Evolutionary conservation across 352 stramenopile species (phyloP), one percentile per base, ranked within the genome.

Genomic region (Pythium sp.): DNA sequence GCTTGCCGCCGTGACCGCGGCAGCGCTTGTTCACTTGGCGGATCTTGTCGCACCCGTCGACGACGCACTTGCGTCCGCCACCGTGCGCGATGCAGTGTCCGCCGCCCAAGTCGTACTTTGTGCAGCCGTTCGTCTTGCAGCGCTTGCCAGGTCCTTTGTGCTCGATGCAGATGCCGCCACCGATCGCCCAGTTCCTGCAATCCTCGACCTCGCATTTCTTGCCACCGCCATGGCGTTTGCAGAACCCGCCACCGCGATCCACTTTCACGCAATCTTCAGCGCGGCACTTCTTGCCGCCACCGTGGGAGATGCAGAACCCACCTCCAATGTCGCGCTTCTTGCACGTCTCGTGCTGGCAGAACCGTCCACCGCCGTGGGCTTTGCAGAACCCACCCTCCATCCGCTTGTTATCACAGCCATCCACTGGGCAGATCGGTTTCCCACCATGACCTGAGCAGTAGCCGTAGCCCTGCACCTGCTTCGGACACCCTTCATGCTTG

Each of bases 361-460:
- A 94, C 12, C 88, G 76, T 0, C 86, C 90, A 3, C 89, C 90
- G 9, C 90, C 90, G 38, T 97, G 90, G 7, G 82, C 78, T 62
- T 96, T 96, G 69, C 90, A 97, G 56, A 87, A 91, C 67, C 82
- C 86, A 68, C 86, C 86, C 80, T 94, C 86, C 86, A 94, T 93
- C 54, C 84, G 79, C 58, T 94, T 94, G 70, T 93, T 93, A 36
- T 89, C 81, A 26, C 88, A 96, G 8, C 85, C 84, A 12, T 88
- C 81, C 14, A 93, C 62, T 0, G 84, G 81, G 59, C 88, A 96
- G 47, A 94, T 65, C 22, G 85, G 86, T 32, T 93, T 93, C 30
- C 88, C 88, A 14, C 88, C 88, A 47, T 96, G 88, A 20, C 84
- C 86, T 18, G 84, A 92, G 73, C 88, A 96, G 62, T 90, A 89